Evolutionary conservation across 2,329 filamentous ascomycete species (phyloP).

Genomic region (Lasiodiplodia citricola): DNA sequence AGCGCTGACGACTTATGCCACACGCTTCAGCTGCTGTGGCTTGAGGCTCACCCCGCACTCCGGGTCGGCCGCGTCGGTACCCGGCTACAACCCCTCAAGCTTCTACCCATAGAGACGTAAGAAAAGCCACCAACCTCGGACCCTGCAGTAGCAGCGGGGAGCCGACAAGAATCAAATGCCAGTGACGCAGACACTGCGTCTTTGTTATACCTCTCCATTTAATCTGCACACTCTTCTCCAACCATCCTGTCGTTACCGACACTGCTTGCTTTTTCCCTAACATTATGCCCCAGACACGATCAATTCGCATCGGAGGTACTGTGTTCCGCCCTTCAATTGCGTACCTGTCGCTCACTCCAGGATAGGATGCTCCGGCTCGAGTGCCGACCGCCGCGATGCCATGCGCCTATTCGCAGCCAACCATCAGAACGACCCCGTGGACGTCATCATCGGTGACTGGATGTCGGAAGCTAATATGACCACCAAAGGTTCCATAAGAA

Average conservation of each 20-base stretch:
- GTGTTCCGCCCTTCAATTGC: too few relatives aligned
- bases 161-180: background rate
- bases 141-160: constrained; percentile 4
- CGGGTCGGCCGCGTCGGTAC: background rate
- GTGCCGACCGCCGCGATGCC: constrained; percentile 40
- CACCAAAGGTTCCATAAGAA: constrained; percentile 33
- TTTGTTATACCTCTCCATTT: background rate
- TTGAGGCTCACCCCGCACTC: constrained; percentile 17
- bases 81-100: constrained; percentile 3
- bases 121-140: constrained; percentile 7
- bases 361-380: constrained; percentile 40
- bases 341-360: background rate
- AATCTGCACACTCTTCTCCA: background rate
- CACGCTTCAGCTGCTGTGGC: background rate
- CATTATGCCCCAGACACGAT: constrained; percentile 2
- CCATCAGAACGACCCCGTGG: constrained; percentile 37
- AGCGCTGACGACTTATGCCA: background rate
- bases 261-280: background rate
- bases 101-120: background rate
- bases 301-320: constrained; percentile 24
- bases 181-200: background rate
- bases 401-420: constrained; percentile 39
- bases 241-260: background rate
- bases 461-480: constrained; percentile 43
- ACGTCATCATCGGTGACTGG: constrained; percentile 42